Evolutionary conservation across 345 rosid species (phyloP), one percentile per base, ranked within the genome.

Genomic region (Gossypium herbaceum): DNA sequence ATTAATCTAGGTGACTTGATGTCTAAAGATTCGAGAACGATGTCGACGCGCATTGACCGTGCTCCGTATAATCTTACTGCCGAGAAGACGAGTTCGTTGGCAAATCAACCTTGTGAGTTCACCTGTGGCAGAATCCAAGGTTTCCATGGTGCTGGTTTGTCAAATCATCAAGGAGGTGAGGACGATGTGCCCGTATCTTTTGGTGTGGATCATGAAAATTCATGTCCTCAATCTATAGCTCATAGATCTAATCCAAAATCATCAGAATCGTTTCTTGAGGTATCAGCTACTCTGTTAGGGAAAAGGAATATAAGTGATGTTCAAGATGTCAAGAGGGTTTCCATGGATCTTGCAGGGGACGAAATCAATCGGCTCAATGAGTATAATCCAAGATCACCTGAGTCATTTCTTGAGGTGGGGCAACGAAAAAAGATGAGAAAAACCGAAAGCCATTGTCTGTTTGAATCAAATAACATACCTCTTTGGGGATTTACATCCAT

Each of bases 401-500:
- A 51, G 16, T 25, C 25, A 55, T 59, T 70, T 29, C 62, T 16
- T 50, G 84, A 82, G n/a, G 61, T 16, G 54, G 56, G 20, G 2
- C 73, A 79, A 17, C 70, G 68, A 79, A 78, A 82, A 80, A 82
- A 73, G 76, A 82, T 81, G 12, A 72, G 81, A 39, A 86, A 79
- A 63, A 75, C 82, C 50, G 79, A 72, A 75, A 84, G 88, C 74
- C 82, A 68, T 61, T 81, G 77, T 58, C 67, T 72, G n/a, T 44
- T 76, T 19, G 81, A 78, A 75, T 59, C 63, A 27, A 80, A 81
- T 60, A 72, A 71, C 19, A 76, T 70, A 3, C 85, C 94, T 4
- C 83, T 84, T 7, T 90, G 88, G 84, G 97, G 96, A 67, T 78
- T 78, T 44, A 86, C 82, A 47, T 90, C 91, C 65, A 78, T 90